Evolutionary conservation across 345 rosid genomes (phyloP), one percentile per base, ranked within the genome.

Genomic region (Chamaenerion angustifolium): DNA sequence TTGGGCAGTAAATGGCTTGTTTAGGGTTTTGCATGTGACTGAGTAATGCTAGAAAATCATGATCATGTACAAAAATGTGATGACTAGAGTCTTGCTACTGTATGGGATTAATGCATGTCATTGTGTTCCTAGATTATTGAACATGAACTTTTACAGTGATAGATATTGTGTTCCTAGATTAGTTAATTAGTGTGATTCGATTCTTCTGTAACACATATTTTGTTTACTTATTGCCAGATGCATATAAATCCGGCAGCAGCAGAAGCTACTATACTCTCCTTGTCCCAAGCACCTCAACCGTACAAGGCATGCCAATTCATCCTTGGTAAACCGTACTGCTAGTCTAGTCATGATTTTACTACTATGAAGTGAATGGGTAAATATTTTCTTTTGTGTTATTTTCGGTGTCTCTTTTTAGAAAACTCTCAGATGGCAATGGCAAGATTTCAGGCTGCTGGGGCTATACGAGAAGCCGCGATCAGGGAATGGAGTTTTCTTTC

Each of bases 361-460:
- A 46, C n/a, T 47, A 11, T 0, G 16, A 46, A 46, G 21, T 46
- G 12, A 46, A 45, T n/a, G 16, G 10, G 16, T 45, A 16, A 16
- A 3, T 15, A 23, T 9, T 16, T 3, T 46, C 25, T 57, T 8
- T 45, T 52, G 46, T 46, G 37, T 55, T 44, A 16, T 21, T 56
- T 19, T 9, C 56, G 37, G 51, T 56, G 42, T 54, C 19, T 66
- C 2, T 63, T 45, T 75, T 16, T 71, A 92, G 96, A 87, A 64
- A 84, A 92, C 66, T 87, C 98, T 65, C 93, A 82, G 75, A 75
- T 92, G 49, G 78, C 95, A 61, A 76, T 64, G 65, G 98, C 98
- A 47, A 84, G 95, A 67, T 87, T 92, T 73, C 95, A 92, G 73
- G 96, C 96, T 31, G 95, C 90, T 63, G 89, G 88, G 42, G 95